These are phyloP conservation scores for Myxozyma udenii DNA, from an alignment of 805 yeast species.

Conservation along the genomic window DNA sequence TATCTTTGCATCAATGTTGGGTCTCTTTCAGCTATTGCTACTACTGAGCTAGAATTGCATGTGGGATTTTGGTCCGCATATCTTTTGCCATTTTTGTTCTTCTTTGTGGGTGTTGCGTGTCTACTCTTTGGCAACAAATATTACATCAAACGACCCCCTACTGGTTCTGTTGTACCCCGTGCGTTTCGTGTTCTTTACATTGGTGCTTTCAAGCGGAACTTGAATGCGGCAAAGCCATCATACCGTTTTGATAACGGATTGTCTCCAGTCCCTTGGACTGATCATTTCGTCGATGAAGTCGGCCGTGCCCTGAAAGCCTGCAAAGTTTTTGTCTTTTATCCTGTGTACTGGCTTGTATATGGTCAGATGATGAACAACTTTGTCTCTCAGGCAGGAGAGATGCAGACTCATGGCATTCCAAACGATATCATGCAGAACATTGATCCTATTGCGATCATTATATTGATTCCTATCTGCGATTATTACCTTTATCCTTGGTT, in stretches of 20 bases:
- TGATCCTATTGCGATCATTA: slow-evolving; percentile 69
- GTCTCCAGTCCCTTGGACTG: slow-evolving; percentile 51
- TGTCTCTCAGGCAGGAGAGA: slow-evolving; percentile 68
- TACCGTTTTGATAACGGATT: slow-evolving; percentile 47
- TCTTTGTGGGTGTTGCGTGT: slow-evolving; percentile 55
- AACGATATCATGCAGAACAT: slow-evolving; percentile 75
- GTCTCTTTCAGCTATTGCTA: slow-evolving; percentile 69
- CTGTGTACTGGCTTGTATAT: slow-evolving; percentile 71
- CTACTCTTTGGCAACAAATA: slow-evolving; percentile 52
- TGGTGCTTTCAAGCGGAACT: slow-evolving; percentile 46
- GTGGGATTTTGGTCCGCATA: slow-evolving; percentile 67
- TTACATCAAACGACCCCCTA: slow-evolving; percentile 59
- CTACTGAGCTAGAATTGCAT: slow-evolving; percentile 65
- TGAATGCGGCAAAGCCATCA: slow-evolving; percentile 59
- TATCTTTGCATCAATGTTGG: slow-evolving; percentile 77
- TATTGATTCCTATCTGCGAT: slow-evolving; percentile 74
- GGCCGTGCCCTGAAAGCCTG: slow-evolving; percentile 63
- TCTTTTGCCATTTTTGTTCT: slow-evolving; percentile 60
- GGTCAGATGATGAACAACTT: slow-evolving; percentile 72
- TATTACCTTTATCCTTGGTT: slow-evolving; percentile 54
- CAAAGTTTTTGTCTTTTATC: slow-evolving; percentile 67
- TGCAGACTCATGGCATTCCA: slow-evolving; percentile 74
- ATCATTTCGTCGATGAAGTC: slow-evolving; percentile 71
- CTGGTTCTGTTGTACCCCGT: slow-evolving; percentile 58
- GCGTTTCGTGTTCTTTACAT: slow-evolving; percentile 49